Evolutionary conservation across 495 filamentous ascomycete genomes (phyloP).

Genomic region (Aspergillus sclerotioniger): DNA sequence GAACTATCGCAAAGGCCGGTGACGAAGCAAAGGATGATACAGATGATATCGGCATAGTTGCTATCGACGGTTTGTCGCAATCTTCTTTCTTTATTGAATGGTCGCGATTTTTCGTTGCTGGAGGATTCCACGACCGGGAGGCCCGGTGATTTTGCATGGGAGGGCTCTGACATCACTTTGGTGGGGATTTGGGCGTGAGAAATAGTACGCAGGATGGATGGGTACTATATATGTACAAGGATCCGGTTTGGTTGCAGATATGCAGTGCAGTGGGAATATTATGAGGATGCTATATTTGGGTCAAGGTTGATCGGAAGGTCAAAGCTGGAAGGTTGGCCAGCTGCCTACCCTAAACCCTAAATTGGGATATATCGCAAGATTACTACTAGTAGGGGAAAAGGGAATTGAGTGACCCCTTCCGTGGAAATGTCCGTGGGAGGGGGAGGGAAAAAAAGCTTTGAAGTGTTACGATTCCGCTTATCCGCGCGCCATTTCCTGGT

Average conservation of each 20-base stretch:
- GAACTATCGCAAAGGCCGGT: slow-evolving; percentile 61
- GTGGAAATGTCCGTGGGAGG: too few species aligned
- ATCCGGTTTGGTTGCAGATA: too few species aligned
- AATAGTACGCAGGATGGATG: background rate
- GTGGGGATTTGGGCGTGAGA: too few species aligned
- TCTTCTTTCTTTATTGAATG: background rate
- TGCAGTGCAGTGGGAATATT: background rate
- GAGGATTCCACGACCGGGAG: background rate
- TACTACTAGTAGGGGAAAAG: too few species aligned
- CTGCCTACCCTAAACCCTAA: background rate
- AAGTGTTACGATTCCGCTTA: background rate
- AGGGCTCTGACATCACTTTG: background rate
- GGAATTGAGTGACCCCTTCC: too few species aligned
- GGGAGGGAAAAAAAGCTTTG: too few species aligned
- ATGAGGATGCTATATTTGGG: background rate
- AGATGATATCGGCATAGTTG: slow-evolving; percentile 49
- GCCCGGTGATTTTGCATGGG: background rate
- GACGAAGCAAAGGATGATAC: slow-evolving; percentile 55
- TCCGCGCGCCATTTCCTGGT: background rate
- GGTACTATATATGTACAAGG: background rate
- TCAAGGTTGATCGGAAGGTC: background rate
- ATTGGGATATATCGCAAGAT: background rate
- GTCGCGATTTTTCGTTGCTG: background rate
- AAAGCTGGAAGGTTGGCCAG: background rate
- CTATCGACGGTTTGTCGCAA: slow-evolving; percentile 41